Conservation (phyloP, 176 grass and related monocot genomes). For the Oryza coarctata region DNA sequence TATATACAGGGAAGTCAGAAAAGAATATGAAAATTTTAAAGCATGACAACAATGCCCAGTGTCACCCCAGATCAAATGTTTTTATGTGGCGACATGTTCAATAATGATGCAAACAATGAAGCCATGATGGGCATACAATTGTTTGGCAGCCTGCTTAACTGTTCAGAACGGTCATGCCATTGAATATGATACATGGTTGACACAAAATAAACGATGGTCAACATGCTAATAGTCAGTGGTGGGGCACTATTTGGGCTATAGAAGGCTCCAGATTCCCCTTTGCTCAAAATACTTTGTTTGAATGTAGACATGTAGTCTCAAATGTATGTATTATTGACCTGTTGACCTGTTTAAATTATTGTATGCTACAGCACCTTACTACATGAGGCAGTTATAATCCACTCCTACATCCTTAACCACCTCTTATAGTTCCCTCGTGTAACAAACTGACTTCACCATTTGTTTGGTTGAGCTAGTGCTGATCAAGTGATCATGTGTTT, state of each 20-base stretch:
- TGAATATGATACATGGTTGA: neutral
- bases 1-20: constrained; percentile 5
- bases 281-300: neutral
- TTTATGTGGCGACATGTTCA: neutral
- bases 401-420: neutral
- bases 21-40: neutral
- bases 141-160: neutral
- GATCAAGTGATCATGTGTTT: neutral
- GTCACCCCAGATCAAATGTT: neutral
- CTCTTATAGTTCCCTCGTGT: neutral
- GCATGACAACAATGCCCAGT: neutral
- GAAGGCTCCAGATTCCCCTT: neutral
- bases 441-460: neutral
- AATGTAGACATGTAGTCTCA: neutral
- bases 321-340: neutral
- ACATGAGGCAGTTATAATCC: neutral
- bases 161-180: neutral
- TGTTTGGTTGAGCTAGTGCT: neutral
- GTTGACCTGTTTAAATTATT: neutral
- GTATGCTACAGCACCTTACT: neutral
- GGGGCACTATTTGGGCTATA: no score
- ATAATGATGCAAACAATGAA: constrained; percentile 6
- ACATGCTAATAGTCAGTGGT: neutral
- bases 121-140: neutral
- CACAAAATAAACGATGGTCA: neutral